Percentiles rank a stretch among this genome's conserved stretches.
Conservation (phyloP, 2,329 filamentous ascomycete genomes). For the Raffaelea ambrosiae region DNA sequence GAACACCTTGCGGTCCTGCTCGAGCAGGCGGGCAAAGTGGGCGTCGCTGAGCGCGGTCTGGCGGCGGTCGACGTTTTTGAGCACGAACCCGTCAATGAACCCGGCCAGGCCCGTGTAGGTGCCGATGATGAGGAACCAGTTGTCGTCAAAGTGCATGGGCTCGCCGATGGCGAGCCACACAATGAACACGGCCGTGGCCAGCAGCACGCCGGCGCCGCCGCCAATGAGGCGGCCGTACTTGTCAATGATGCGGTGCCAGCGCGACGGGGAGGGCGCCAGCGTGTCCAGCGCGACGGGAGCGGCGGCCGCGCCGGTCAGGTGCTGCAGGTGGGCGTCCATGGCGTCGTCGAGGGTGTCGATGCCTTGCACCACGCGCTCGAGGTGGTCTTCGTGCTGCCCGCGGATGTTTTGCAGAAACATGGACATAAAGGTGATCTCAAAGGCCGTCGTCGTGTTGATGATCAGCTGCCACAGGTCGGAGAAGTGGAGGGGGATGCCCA, state of each 20-base stretch:
- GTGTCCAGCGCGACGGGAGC: constrained; percentile 24
- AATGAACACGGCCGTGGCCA: constrained; percentile 26
- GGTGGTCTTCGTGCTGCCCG: constrained; percentile 22
- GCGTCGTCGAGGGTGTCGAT: constrained; percentile 23
- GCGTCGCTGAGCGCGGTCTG: constrained; percentile 7
- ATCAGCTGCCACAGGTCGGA: constrained; percentile 28
- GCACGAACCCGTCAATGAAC: constrained; percentile 32
- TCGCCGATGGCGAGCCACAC: constrained; percentile 30
- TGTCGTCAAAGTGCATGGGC: constrained; percentile 26
- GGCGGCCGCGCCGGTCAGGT: constrained; percentile 20
- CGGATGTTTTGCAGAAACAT: constrained; percentile 29
- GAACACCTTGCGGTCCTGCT: constrained; percentile 12
- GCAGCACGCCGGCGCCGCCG: constrained; percentile 27
- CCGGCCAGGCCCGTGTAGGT: constrained; percentile 36
- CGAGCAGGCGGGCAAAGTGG: constrained; percentile 13
- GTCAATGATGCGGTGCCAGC: constrained; percentile 25
- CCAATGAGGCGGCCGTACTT: constrained; percentile 33
- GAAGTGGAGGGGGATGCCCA: constrained; percentile 19
- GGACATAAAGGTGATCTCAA: constrained; percentile 28
- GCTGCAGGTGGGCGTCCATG: constrained; percentile 22
- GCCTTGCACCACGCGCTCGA: constrained; percentile 19
- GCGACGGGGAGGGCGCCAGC: constrained; percentile 19
- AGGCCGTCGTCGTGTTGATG: constrained; percentile 32
- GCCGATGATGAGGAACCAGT: constrained; percentile 38
- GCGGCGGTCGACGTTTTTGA: constrained; percentile 31